Evolutionary conservation across 2,329 filamentous ascomycete species (phyloP), one percentile per base, ranked within the genome.

Genomic region (Botrytis hyacinthi): DNA sequence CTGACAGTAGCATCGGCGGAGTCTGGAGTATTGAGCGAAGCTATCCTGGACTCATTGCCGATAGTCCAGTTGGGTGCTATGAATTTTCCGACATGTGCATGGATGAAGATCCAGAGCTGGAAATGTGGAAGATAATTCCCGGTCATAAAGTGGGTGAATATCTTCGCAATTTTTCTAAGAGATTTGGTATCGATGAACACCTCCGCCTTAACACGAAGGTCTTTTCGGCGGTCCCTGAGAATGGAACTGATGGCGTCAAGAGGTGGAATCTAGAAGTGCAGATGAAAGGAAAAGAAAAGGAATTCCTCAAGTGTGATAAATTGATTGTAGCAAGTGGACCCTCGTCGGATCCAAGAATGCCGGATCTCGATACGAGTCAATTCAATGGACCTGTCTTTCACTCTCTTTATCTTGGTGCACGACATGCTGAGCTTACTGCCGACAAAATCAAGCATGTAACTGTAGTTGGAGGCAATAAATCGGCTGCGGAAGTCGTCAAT

Each of bases 51-150:
- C 85, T 95, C 61, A 91, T 89, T 77, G 90, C 88, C 71, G 94
- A 94, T 81, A 94, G 93, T 78, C 87, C 92, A 79, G 81, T 90
- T 22, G 91, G 91, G 2, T 91, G 88, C 0, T 93, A 90, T 77
- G 91, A 94, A 80, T 94, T 88, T 78, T 89, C 89, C 0, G 92
- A 93, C 77, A 93, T 92, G 75, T 90, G 91, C 18, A 77, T 77
- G 76, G 70, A 72, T 18, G 70, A 72, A n/a, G 70, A 72, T 68
- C 46, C 70, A 29, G 70, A 60, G 5, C 14, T 74, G 40, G 35
- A 73, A 26, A 63, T 59, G 54, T 73, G 73, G 73, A 57, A 37
- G 2, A 71, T 68, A n/a, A 67, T 76, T 59, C 54, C 74, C 3
- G 72, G 35, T 26, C 18, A 65, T 26, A 75, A 62, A n/a, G 70